Evolutionary conservation across 305 asterid genomes (phyloP), one percentile per base, ranked within the genome.

Genomic region (Solanum hybrid): DNA sequence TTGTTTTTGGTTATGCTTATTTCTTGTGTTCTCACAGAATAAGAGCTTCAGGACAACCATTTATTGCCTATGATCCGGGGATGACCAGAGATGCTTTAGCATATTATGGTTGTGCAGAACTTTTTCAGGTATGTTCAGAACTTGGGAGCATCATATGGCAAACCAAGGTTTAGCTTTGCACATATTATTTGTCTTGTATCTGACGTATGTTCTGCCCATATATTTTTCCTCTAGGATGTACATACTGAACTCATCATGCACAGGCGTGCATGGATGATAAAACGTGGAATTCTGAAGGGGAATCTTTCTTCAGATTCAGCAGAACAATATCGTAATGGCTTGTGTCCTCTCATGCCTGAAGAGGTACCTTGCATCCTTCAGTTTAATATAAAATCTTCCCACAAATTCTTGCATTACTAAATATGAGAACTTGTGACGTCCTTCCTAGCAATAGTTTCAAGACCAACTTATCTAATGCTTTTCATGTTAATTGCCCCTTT

Each of bases 181-280:
- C 18, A 84, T n/a, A 61, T 88, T 29, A 29, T 80, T 89, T 91
- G 64, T 24, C 51, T 61, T 87, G 67, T 64, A 35, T 91, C 89
- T 91, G 90, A 86, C 16, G 20, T 73, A 77, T 90, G 84, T 78
- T 91, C 11, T 90, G 87, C 31, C 71, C 36, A 9, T 83, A 89
- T 8, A 31, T 87, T 91, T 74, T 92, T 91, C 91, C 88, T 87
- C 46, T 87, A 97, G 99, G 99, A 97, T 91, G 99, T 97, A 89
- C 99, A 97, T 92, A 97, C 99, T 35, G 99, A 97, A 93, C 99
- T 97, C 89, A 97, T 97, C 93, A 98, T 95, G 93, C 99, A 97
- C 90, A 96, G 94, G 83, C 95, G 99, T 88, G 94, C 95, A 29
- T 97, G 99, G 99, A 97, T 97, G 99, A 88, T 97, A 82, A 97